A percentile compares a stretch with the other conserved stretches of the same genome.
Conservation (phyloP, 2,329 filamentous ascomycete species). For the Cladobotryum mycophilum region DNA sequence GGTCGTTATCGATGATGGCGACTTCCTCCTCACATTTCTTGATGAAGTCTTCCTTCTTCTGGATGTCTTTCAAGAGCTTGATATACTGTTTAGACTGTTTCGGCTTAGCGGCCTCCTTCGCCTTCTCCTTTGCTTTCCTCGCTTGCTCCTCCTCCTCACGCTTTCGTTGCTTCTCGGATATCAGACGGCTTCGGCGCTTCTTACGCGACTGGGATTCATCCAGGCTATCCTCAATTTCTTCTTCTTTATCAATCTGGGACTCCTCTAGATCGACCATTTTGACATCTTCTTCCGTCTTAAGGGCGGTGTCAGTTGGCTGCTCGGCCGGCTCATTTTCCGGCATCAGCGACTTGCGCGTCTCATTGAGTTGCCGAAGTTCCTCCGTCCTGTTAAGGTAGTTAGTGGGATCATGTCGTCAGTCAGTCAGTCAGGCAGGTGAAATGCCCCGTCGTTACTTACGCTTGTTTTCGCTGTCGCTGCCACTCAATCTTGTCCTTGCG, state of each 20-base stretch:
- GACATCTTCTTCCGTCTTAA: conserved; percentile 48
- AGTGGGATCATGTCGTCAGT: background rate
- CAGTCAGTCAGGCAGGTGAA: background rate
- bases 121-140: conserved; percentile 64
- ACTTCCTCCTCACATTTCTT: conserved; percentile 81
- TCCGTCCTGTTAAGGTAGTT: conserved; percentile 47
- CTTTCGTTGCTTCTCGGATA: conserved; percentile 63
- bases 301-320: conserved; percentile 42
- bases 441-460: conserved; percentile 42
- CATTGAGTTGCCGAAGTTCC: conserved; percentile 63
- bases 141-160: conserved; percentile 67
- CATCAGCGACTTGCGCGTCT: conserved; percentile 65
- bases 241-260: conserved; percentile 46
- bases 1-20: conserved; percentile 77
- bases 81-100: conserved; percentile 84
- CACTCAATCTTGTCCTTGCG: conserved; percentile 93
- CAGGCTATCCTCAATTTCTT: conserved; percentile 62
- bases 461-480: conserved; percentile 68
- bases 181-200: conserved; percentile 52
- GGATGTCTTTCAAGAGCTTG: conserved; percentile 81
- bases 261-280: conserved; percentile 61
- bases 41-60: conserved; percentile 76
- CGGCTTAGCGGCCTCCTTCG: conserved; percentile 61
- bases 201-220: conserved; percentile 52
- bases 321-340: conserved; percentile 67